Conservation (phyloP, 495 filamentous ascomycete species). For the Aeminium ludgeri region DNA sequence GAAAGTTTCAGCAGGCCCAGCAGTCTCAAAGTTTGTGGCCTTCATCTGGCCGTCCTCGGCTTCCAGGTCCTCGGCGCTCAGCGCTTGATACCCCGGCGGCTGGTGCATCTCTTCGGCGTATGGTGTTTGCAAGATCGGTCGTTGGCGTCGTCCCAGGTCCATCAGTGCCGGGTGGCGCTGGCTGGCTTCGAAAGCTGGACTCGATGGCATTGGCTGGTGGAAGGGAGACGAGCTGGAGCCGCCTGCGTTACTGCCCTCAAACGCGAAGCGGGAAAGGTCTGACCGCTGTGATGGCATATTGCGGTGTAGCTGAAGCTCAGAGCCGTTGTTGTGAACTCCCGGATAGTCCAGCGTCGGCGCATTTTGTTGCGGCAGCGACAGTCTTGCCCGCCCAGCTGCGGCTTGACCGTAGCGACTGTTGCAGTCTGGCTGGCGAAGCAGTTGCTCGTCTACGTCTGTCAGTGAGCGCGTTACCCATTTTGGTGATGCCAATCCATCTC, state of each 20-base stretch:
- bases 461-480: background rate
- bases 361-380: conserved; percentile 15
- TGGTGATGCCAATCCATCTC: conserved; percentile 3
- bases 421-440: conserved; percentile 13
- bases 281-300: conserved; percentile 1
- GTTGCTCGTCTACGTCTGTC: conserved; percentile 17
- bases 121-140: no score
- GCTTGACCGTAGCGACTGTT: conserved; percentile 18
- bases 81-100: conserved; percentile 1
- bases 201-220: conserved; percentile 16
- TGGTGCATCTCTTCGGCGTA: background rate
- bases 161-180: conserved; percentile 12
- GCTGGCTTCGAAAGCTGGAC: conserved; percentile 23
- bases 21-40: background rate
- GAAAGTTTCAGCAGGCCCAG: no score
- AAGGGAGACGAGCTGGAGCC: conserved; percentile 7
- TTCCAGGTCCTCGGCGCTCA: conserved; percentile 6
- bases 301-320: conserved; percentile 7
- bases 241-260: background rate
- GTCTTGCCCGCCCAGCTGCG: conserved; percentile 15
- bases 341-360: background rate
- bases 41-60: background rate
- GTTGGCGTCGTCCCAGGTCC: background rate
- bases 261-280: conserved; percentile 7
- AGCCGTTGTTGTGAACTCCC: background rate